Percentiles rank a stretch among this genome's conserved stretches.
Conservation (phyloP, 768 basidiomycete species). For the Amyloporia xantha region DNA sequence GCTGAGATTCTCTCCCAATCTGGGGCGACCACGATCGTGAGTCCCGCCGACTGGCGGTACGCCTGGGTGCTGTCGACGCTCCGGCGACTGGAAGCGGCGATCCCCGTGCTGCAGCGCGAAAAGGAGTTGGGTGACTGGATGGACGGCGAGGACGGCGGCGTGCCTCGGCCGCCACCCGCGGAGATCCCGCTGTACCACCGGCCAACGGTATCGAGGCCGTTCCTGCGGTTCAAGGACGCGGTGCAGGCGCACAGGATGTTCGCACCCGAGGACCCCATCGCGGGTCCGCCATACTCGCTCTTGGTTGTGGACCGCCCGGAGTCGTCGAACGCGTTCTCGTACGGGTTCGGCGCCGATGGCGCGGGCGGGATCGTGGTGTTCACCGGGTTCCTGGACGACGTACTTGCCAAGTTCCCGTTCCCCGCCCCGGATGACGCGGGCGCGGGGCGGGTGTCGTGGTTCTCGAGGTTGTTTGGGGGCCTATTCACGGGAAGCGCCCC, state of each 20-base stretch:
- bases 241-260: slow-evolving; percentile 38
- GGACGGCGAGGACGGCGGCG: slow-evolving; percentile 39
- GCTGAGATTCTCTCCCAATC: slow-evolving; percentile 67
- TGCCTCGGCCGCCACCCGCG: slow-evolving; percentile 75
- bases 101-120: slow-evolving; percentile 62
- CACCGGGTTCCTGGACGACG: slow-evolving; percentile 87
- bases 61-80: slow-evolving; percentile 80
- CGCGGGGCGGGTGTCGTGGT: slow-evolving; percentile 31
- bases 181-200: slow-evolving; percentile 76
- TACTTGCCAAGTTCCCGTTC: slow-evolving; percentile 45
- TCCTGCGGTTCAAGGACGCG: slow-evolving; percentile 51
- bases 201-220: slow-evolving; percentile 66
- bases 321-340: slow-evolving; percentile 87
- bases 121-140: slow-evolving; percentile 51
- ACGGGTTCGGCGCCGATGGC: slow-evolving; percentile 89
- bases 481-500: slow-evolving; percentile 27
- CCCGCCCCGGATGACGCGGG: slow-evolving; percentile 9
- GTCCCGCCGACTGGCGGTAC: slow-evolving; percentile 83
- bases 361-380: slow-evolving; percentile 93
- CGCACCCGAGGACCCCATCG: slow-evolving; percentile 47
- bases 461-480: slow-evolving; percentile 41
- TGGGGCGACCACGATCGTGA: slow-evolving; percentile 55
- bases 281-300: slow-evolving; percentile 86
- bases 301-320: slow-evolving; percentile 82
- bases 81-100: slow-evolving; percentile 65